Percentiles rank a stretch among this genome's conserved stretches.
phyloP scores from a whole-genome alignment of 2,329 filamentous ascomycete genomes.

The Byssochlamys sp. region DNA sequence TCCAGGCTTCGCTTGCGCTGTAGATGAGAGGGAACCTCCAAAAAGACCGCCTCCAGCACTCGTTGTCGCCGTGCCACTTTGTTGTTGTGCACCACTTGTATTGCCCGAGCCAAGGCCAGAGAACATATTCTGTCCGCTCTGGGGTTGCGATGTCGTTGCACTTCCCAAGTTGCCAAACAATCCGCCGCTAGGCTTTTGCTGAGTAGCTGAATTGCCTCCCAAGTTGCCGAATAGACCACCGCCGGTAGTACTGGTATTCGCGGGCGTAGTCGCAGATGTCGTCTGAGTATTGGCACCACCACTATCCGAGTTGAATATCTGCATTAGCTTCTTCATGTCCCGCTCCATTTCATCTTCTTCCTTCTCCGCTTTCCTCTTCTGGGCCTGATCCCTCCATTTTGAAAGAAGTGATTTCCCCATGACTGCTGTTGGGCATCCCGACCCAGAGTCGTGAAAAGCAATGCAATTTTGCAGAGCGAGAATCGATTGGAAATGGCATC shows the following conservation, averaged over 20 bases:
- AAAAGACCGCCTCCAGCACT: slow-evolving; percentile 19
- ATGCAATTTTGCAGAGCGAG: not conserved
- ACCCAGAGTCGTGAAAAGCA: not conserved
- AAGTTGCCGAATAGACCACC: slow-evolving; percentile 24
- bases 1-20: slow-evolving; percentile 21
- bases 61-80: slow-evolving; percentile 11
- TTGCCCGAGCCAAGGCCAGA: slow-evolving; percentile 13
- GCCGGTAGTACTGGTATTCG: slow-evolving; percentile 13
- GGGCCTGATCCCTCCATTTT: not conserved
- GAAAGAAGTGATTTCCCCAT: not conserved
- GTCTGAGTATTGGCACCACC: slow-evolving; percentile 20
- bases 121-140: slow-evolving; percentile 26
- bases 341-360: not conserved
- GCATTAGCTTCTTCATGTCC: slow-evolving; percentile 6
- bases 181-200: slow-evolving; percentile 23
- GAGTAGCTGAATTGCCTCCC: slow-evolving; percentile 14
- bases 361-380: not conserved
- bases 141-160: slow-evolving; percentile 16
- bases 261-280: slow-evolving; percentile 16
- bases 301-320: slow-evolving; percentile 9
- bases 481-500: not conserved
- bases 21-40: slow-evolving; percentile 16
- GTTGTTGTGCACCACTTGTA: slow-evolving; percentile 16
- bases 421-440: not conserved
- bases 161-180: slow-evolving; percentile 21